Conservation (phyloP, 2,329 filamentous ascomycete species). For the Camillea tinctor region DNA sequence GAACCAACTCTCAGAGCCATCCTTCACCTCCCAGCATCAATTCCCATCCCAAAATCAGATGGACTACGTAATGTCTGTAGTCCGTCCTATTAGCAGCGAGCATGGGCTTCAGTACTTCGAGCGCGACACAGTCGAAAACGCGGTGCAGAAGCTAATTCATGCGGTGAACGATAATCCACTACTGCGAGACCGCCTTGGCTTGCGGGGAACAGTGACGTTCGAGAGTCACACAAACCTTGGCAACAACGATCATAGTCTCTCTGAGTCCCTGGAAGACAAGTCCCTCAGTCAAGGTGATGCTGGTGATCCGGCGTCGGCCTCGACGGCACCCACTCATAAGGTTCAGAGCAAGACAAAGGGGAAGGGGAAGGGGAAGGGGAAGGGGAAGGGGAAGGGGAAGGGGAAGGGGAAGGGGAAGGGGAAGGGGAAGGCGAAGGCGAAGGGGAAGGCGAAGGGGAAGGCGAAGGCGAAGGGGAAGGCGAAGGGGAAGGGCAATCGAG, state of each 20-base stretch:
- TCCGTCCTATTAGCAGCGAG: conserved; percentile 36
- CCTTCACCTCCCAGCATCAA: conserved; percentile 26
- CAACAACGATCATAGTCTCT: conserved; percentile 19
- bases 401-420: too few species aligned
- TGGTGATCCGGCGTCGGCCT: too few species aligned
- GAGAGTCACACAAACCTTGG: conserved; percentile 38
- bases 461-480: conserved; percentile 13
- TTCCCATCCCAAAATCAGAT: conserved; percentile 36
- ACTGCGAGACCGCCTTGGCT: conserved; percentile 30
- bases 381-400: too few species aligned
- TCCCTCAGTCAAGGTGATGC: conserved; percentile 13
- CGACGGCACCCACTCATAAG: too few species aligned
- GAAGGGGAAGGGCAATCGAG: conserved; percentile 29
- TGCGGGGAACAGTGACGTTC: conserved; percentile 36
- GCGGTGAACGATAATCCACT: conserved; percentile 25
- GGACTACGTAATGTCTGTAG: conserved; percentile 31
- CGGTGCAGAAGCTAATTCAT: conserved; percentile 34
- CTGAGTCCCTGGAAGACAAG: conserved; percentile 25
- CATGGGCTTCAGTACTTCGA: conserved; percentile 34
- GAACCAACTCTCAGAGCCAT: conserved; percentile 23
- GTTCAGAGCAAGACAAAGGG: too few species aligned
- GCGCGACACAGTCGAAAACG: conserved; percentile 36
- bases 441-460: conserved; percentile 7
- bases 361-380: too few species aligned
- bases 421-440: conserved; percentile 6